Conservation (phyloP, 805 yeast genomes). For the Candida hungchunana region DNA sequence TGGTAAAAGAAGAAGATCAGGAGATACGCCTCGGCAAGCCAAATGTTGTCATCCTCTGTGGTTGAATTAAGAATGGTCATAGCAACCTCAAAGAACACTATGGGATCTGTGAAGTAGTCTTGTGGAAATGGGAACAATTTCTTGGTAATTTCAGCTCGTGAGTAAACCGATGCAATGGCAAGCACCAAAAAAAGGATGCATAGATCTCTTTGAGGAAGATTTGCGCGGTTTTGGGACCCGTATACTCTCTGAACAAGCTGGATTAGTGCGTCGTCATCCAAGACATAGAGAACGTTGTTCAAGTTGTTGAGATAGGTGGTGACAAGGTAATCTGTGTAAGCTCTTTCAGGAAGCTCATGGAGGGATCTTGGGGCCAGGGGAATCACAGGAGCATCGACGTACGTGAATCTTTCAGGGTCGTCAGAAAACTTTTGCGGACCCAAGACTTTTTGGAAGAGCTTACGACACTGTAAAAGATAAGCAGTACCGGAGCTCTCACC, state of each 20-base stretch:
- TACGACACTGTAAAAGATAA: conserved; percentile 36
- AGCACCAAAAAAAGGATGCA: conserved; percentile 36
- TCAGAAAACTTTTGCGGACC: conserved; percentile 34
- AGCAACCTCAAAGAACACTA: conserved; percentile 34
- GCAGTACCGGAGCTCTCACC: conserved; percentile 42
- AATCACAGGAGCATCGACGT: conserved; percentile 29
- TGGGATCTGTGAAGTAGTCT: conserved; percentile 27
- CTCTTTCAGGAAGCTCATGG: conserved; percentile 28
- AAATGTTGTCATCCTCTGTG: conserved; percentile 36
- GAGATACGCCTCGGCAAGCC: conserved; percentile 39
- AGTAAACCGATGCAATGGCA: conserved; percentile 39
- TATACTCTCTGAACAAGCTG: conserved; percentile 30
- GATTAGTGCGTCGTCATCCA: conserved; percentile 33
- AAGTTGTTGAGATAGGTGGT: conserved; percentile 34
- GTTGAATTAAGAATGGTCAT: conserved; percentile 28
- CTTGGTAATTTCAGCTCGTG: conserved; percentile 26
- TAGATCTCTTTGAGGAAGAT: conserved; percentile 25
- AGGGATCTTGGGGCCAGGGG: conserved; percentile 17
- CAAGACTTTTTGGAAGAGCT: conserved; percentile 30
- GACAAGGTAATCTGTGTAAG: conserved; percentile 29
- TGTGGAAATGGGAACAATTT: conserved; percentile 25
- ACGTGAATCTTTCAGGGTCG: conserved; percentile 34
- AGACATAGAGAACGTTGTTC: conserved; percentile 37
- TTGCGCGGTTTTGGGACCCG: conserved; percentile 23
- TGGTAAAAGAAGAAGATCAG: conserved; percentile 39